phyloP scores from a whole-genome alignment of 192 early-diverging fungal species.

The Coemansia aciculifera region DNA sequence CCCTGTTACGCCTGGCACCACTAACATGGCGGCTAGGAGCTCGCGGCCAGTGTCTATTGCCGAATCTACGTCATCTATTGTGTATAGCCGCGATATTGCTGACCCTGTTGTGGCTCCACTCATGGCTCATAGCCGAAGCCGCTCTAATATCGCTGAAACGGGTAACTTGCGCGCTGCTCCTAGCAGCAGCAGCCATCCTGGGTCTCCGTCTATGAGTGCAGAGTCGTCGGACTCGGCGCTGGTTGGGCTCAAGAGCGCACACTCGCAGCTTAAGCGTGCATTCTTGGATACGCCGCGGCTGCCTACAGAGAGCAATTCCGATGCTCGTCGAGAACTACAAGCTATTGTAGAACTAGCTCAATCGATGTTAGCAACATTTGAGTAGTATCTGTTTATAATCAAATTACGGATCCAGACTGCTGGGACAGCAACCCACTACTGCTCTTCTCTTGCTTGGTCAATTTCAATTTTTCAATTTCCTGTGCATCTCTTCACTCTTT shows the following conservation, averaged over 20 bases:
- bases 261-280: conserved; percentile 22
- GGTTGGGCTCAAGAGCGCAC: conserved; percentile 22
- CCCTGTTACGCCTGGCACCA: conserved; percentile 22
- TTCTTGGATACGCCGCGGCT: conserved; percentile 6
- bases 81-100: not conserved
- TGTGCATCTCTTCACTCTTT: not conserved
- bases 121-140: conserved; percentile 28
- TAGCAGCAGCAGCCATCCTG: not conserved
- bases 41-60: conserved; percentile 8
- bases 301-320: not conserved
- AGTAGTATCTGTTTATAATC: not conserved
- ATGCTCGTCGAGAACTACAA: conserved; percentile 25
- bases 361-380: conserved; percentile 18
- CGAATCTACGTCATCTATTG: not conserved
- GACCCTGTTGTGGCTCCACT: conserved; percentile 12
- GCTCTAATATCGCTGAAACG: conserved; percentile 43
- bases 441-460: too few species aligned
- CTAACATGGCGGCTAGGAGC: not conserved
- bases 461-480: too few species aligned
- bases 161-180: conserved; percentile 32
- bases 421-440: not conserved
- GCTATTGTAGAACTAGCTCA: conserved; percentile 41
- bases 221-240: conserved; percentile 8
- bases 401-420: not conserved
- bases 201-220: not conserved